Percentiles rank a stretch among this genome's conserved stretches.
These are phyloP conservation scores for Stromatinia cepivora DNA, from an alignment of 2,329 filamentous ascomycete species.

Conservation along the genomic window DNA sequence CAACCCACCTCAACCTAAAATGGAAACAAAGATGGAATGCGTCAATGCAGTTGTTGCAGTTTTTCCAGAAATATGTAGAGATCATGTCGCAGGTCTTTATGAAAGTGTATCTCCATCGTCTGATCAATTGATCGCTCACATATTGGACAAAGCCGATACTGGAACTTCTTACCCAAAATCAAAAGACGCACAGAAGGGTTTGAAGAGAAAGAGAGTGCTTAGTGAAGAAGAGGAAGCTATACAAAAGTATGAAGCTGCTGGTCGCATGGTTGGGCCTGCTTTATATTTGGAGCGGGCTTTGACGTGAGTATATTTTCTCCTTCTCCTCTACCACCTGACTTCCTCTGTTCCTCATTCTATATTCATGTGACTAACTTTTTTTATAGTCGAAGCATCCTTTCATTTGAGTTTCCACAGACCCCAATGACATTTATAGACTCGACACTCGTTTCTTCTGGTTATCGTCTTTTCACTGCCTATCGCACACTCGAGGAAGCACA, in stretches of 20 bases:
- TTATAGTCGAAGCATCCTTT: conserved; percentile 33
- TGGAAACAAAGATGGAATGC: conserved; percentile 30
- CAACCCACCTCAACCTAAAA: not conserved
- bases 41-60: conserved; percentile 44
- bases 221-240: conserved; percentile 43
- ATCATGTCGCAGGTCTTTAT: conserved; percentile 46
- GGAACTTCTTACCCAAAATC: conserved; percentile 47
- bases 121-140: conserved; percentile 39
- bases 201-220: conserved; percentile 43
- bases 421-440: conserved; percentile 44
- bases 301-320: conserved; percentile 16
- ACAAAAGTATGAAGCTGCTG: conserved; percentile 39
- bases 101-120: conserved; percentile 32
- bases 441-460: conserved; percentile 39
- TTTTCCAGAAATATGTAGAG: conserved; percentile 50
- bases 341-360: not conserved
- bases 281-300: conserved; percentile 24
- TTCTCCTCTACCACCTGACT: not conserved
- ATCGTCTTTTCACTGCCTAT: conserved; percentile 40
- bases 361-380: conserved; percentile 30
- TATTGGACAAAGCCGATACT: conserved; percentile 47
- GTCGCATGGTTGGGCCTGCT: conserved; percentile 29
- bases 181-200: conserved; percentile 40
- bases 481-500: conserved; percentile 42
- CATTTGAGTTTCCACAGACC: conserved; percentile 42